Evolutionary conservation across 495 filamentous ascomycete species (phyloP).

Genomic region (Darksidea phi): DNA sequence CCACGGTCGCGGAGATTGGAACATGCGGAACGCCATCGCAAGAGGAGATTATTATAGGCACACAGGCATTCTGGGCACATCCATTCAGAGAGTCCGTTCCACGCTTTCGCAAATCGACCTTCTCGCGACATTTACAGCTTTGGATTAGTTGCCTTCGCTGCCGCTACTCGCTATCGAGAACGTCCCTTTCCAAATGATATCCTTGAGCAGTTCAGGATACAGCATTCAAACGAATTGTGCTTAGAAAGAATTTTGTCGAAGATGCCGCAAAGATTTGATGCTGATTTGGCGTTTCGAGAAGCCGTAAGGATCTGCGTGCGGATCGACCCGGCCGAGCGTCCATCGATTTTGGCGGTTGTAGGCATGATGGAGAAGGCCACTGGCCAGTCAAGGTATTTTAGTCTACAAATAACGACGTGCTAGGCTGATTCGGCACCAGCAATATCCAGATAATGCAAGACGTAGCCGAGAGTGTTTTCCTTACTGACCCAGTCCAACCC

Average conservation of each 20-base stretch:
- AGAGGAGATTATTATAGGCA: background rate
- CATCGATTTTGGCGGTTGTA: background rate
- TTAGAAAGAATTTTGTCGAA: background rate
- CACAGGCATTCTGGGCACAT: background rate
- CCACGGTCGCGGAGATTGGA: background rate
- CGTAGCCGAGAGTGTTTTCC: background rate
- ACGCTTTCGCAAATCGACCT: background rate
- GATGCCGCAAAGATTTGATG: background rate
- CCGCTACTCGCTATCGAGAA: background rate
- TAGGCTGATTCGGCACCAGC: background rate
- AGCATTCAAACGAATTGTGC: background rate
- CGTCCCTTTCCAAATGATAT: background rate
- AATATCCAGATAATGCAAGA: background rate
- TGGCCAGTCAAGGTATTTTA: background rate
- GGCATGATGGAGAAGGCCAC: background rate
- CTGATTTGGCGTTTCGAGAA: background rate
- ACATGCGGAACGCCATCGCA: background rate
- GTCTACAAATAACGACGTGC: background rate
- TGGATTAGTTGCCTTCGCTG: background rate
- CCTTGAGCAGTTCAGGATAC: background rate
- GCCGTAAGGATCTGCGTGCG: background rate
- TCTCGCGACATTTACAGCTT: background rate
- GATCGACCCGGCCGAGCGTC: background rate
- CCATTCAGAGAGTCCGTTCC: background rate
- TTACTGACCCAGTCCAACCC: background rate